Percentiles rank a stretch among this genome's conserved stretches.
These are phyloP conservation scores for Psidium guajava DNA, from an alignment of 345 rosid genomes.

Conservation along the genomic window DNA sequence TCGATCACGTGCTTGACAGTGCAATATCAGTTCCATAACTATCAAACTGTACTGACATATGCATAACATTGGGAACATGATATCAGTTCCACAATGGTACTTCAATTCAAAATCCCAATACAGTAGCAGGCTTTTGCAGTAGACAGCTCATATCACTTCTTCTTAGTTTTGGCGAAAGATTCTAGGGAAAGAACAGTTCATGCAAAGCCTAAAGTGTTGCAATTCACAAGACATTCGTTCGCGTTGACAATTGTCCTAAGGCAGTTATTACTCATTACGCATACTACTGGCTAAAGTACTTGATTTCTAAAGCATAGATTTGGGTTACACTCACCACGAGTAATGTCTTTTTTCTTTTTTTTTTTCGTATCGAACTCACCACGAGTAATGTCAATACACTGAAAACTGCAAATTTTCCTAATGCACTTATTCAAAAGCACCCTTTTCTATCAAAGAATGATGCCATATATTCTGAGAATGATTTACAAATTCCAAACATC, in stretches of 20 bases:
- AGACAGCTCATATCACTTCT: background rate
- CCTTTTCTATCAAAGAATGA: background rate
- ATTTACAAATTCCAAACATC: background rate
- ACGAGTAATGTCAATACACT: rapidly evolving
- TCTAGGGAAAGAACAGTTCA: background rate
- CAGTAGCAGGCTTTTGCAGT: background rate
- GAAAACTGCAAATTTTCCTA: background rate
- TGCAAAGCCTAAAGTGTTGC: background rate
- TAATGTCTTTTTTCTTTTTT: no score
- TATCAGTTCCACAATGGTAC: background rate
- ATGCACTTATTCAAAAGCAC: background rate
- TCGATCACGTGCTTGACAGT: background rate
- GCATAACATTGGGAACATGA: background rate
- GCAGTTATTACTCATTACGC: background rate
- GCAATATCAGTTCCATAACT: background rate
- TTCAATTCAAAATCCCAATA: background rate
- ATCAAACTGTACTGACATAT: background rate
- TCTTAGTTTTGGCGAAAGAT: background rate
- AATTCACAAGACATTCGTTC: background rate
- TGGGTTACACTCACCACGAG: background rate
- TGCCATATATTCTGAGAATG: background rate
- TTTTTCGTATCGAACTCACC: no score
- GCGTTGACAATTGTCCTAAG: background rate
- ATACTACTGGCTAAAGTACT: background rate
- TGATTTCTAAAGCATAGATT: background rate